Percentiles rank a stretch among this genome's conserved stretches.
Conservation (phyloP, 2,329 filamentous ascomycete species). For the Cercospora nicotianae region DNA sequence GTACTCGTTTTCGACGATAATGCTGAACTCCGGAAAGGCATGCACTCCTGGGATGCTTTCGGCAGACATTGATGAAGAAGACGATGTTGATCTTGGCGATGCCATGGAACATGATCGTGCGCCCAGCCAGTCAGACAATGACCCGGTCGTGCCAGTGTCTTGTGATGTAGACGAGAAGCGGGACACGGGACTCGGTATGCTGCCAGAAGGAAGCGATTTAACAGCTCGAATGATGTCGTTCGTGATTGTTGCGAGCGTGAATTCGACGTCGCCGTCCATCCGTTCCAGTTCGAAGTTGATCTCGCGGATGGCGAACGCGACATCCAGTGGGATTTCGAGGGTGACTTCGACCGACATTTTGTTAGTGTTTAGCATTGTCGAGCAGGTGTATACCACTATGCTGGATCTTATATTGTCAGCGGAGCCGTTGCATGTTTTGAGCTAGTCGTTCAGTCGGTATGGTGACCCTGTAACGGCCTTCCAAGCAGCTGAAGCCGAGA, state of each 20-base stretch:
- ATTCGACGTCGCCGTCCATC: constrained; percentile 17
- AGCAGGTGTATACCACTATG: not conserved
- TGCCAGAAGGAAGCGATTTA: constrained; percentile 15
- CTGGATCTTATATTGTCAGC: not conserved
- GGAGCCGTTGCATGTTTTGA: constrained; percentile 12
- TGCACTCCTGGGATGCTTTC: not conserved
- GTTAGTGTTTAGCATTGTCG: not conserved
- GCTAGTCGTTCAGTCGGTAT: constrained; percentile 14
- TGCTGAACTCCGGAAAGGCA: constrained; percentile 4
- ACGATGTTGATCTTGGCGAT: constrained; percentile 3
- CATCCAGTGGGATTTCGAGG: constrained; percentile 14
- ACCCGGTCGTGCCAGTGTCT: not conserved
- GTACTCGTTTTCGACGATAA: constrained; percentile 9
- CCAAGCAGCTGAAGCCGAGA: not conserved
- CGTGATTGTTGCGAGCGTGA: constrained; percentile 19
- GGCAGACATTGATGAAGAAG: constrained; percentile 4
- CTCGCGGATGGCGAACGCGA: constrained; percentile 16
- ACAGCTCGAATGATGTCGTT: constrained; percentile 21
- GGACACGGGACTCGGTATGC: not conserved
- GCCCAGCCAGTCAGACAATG: not conserved
- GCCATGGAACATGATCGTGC: constrained; percentile 8
- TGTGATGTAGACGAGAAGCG: constrained; percentile 2
- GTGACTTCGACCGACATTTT: constrained; percentile 16
- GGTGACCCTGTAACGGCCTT: constrained; percentile 16
- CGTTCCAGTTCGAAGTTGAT: constrained; percentile 18